Percentiles rank a stretch among this genome's conserved stretches.
phyloP scores from a whole-genome alignment of 2,329 filamentous ascomycete species.

The Fusarium torreyae region DNA sequence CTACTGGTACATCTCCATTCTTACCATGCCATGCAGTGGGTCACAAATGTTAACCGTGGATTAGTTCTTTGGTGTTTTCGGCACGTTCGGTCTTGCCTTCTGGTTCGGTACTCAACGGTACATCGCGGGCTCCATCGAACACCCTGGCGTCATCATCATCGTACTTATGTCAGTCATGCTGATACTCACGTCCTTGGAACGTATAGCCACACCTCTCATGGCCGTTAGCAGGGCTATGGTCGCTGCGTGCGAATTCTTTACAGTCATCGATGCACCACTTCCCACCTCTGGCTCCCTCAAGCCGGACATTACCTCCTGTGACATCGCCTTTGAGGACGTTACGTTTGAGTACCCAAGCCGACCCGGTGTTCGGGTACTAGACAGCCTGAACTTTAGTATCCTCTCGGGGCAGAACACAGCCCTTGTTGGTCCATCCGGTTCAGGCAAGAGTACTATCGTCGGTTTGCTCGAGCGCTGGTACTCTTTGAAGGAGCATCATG shows the following conservation, averaged over 20 bases:
- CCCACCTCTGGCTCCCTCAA: conserved; percentile 42
- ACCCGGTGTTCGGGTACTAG: conserved; percentile 45
- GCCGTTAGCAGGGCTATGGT: conserved; percentile 52
- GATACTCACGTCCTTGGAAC: conserved; percentile 54
- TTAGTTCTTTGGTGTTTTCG: conserved; percentile 53
- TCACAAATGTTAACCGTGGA: background rate
- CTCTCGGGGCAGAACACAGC: conserved; percentile 74
- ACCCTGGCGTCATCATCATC: conserved; percentile 57
- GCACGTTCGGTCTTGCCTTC: conserved; percentile 59
- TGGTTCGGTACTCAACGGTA: conserved; percentile 61
- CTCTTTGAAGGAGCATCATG: conserved; percentile 35
- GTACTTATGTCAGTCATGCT: conserved; percentile 59
- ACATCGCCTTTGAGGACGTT: conserved; percentile 63
- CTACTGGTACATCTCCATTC: conserved; percentile 23
- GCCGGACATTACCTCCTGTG: conserved; percentile 47
- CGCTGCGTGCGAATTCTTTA: conserved; percentile 51
- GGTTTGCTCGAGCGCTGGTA: conserved; percentile 79
- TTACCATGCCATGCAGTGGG: fast-evolving
- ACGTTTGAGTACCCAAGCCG: conserved; percentile 44
- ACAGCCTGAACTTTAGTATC: conserved; percentile 68
- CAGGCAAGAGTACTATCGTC: conserved; percentile 79
- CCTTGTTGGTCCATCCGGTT: conserved; percentile 78
- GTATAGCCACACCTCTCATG: conserved; percentile 58
- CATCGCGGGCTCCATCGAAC: conserved; percentile 52
- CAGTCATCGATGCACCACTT: conserved; percentile 49